Base-by-base conservation (phyloP, 805 yeast genomes). In the Spathaspora girioi region DNA sequence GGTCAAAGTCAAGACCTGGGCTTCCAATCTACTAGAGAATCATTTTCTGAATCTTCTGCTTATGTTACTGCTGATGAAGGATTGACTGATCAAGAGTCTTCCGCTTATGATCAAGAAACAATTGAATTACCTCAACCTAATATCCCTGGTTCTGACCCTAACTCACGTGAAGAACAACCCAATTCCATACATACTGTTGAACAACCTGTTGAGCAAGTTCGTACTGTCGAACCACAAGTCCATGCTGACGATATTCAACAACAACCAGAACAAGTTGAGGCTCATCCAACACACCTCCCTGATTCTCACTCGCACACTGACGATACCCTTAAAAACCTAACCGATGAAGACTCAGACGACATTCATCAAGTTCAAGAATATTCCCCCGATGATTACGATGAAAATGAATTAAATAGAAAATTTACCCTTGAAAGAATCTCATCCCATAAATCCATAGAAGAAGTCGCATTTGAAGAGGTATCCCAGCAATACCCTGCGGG, bases 61-160 rank as follows among this genome's bases (percentile, higher is more conserved):
- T 70, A 69, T 57, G 68, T 65, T 29, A 70, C 75, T 5, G 75
- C 75, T 5, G 66, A 65, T 18, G 69, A 65, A 31, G 52, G 32
- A 11, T 38, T 18, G 10, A 45, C 48, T 29, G 42, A 45, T 14
- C 12, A 27, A n/a, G 43, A 48, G 14, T 40, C 46, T n/a, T n/a
- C n/a, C n/a, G n/a, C n/a, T 15, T 40, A 31, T 26, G 42, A 50
- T 11, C 47, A 45, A 35, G 35, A 32, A 11, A 45, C 47, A 27
- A 17, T 45, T 29, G 40, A 45, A 17, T 19, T 17, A 29, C 23
- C 23, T 20, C 47, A 27, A 18, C 38, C 15, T 15, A 19, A 14
- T 19, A 17, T 19, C 11, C 12, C 29, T 7, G 5, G 35, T 26
- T 10, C 9, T 26, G 15, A 23, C 11, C 10, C 3, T 17, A 19